Base-by-base conservation (phyloP, 805 yeast species). In the Metschnikowia kunwiensis region DNA sequence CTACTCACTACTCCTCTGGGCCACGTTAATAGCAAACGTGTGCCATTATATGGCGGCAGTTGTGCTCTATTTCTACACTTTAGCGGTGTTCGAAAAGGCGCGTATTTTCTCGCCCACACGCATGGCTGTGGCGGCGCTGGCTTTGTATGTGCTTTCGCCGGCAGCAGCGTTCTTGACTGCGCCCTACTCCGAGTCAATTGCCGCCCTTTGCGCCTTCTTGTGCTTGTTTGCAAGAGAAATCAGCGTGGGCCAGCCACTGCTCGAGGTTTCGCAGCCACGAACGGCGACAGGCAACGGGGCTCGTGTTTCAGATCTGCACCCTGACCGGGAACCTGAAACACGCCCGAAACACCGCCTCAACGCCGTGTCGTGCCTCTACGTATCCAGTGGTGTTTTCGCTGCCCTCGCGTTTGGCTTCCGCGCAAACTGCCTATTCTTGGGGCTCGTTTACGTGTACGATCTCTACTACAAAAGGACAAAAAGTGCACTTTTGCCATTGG, bases 121-220 rank as follows among this genome's bases (percentile, higher is more conserved):
- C 16, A 43, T 57, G 45, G 55, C 56, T 22, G 42, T 56, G 44
- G 35, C 47, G 21, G 18, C 55, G 39, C 51, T 61, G 20, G 34
- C 71, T 3, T 50, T 83, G 11, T 80, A 74, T 43, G 57, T 79
- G 1, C 40, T 82, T n/a, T 77, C 83, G 13, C 87, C 95, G 2
- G 88, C 86, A 1, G 95, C 95, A 1, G 72, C 87, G 0, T 91
- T 88, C 53, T 63, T 86, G 26, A 68, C 82, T 0, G 73, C 80
- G 1, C 77, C 85, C 2, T 91, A 89, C 56, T 70, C 94, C 0
- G 98, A 91, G 60, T 75, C 87, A 14, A 47, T 75, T 12, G 79
- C 87, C 24, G 80, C 86, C 16, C 59, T 80, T 10, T 56, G 80
- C 27, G 65, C 84, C 21, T 77, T 82, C 28, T 5, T 57, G 1